Conservation (phyloP, 805 yeast species). For the Cyberlindnera amylophila region DNA sequence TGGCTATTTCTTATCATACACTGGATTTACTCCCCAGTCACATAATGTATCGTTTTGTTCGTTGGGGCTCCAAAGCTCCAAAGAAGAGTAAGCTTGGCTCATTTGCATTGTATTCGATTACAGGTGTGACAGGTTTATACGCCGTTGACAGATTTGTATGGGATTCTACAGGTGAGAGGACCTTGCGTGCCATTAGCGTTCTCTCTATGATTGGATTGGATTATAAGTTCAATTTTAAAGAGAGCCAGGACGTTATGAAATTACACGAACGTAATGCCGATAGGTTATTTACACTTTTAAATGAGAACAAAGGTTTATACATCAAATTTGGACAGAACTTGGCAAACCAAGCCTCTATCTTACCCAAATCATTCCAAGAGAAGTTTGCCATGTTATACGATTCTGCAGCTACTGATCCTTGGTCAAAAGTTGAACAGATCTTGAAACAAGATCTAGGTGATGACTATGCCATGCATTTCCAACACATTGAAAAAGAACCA, state of each 20-base stretch:
- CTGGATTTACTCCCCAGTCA: too few relatives aligned
- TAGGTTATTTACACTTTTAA: slow-evolving; percentile 41
- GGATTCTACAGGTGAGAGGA: slow-evolving; percentile 50
- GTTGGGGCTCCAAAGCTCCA: background rate
- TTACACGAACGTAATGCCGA: slow-evolving; percentile 60
- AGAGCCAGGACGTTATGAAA: slow-evolving; percentile 42
- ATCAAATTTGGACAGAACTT: slow-evolving; percentile 77
- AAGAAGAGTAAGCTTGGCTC: background rate
- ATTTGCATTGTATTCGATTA: slow-evolving; percentile 7
- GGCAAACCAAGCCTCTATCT: slow-evolving; percentile 67
- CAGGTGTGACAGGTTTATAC: slow-evolving; percentile 18
- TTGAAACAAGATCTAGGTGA: slow-evolving; percentile 40
- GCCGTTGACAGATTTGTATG: slow-evolving; percentile 36
- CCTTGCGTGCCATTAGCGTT: slow-evolving; percentile 46
- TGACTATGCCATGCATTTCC: slow-evolving; percentile 38
- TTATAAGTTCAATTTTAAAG: slow-evolving; percentile 52
- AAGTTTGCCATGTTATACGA: slow-evolving; percentile 60
- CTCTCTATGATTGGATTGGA: slow-evolving; percentile 53
- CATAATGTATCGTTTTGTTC: too few relatives aligned
- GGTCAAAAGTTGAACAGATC: slow-evolving; percentile 42
- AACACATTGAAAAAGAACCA: slow-evolving; percentile 49
- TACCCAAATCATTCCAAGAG: slow-evolving; percentile 61
- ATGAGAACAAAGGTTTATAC: slow-evolving; percentile 55
- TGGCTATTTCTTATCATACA: too few relatives aligned
- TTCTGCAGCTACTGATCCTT: slow-evolving; percentile 58